Conservation (phyloP, 768 basidiomycete species). For the Agrocybe praecox region DNA sequence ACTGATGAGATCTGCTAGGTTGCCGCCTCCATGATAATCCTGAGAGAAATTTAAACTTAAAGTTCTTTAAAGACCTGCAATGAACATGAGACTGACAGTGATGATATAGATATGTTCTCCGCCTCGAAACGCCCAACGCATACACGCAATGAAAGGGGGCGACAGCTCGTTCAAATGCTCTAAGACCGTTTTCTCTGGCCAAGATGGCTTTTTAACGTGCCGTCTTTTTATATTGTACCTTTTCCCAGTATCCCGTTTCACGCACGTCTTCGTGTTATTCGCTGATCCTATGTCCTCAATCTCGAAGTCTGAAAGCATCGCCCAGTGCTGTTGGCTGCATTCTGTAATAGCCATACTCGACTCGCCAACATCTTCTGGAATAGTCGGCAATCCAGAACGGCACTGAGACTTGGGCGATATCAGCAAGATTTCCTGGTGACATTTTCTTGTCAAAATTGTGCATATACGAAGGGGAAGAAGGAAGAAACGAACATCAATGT, state of each 20-base stretch:
- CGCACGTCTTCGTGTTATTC: constrained; percentile 9
- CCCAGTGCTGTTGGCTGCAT: constrained; percentile 14
- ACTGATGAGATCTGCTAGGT: constrained; percentile 30
- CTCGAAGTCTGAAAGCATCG: constrained; percentile 36
- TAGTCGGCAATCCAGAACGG: constrained; percentile 29
- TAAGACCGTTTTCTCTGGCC: constrained; percentile 37
- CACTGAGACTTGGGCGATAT: constrained; percentile 39
- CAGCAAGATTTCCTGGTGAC: constrained; percentile 47
- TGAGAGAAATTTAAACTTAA: constrained; percentile 5
- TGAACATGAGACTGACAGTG: constrained; percentile 25
- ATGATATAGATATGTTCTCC: constrained; percentile 33
- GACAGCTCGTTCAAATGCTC: constrained; percentile 34
- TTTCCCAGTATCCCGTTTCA: constrained; percentile 31
- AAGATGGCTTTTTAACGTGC: constrained; percentile 17
- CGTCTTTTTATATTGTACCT: constrained; percentile 32
- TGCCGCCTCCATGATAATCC: constrained; percentile 20
- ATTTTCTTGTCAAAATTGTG: neutral
- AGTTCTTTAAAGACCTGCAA: neutral
- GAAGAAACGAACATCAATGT: constrained; percentile 43
- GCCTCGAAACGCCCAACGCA: constrained; percentile 44
- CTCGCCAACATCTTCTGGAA: constrained; percentile 30
- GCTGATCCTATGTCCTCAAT: constrained; percentile 22
- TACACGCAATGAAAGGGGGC: constrained; percentile 38
- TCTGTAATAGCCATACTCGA: constrained; percentile 4
- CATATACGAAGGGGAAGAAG: neutral